Conservation (phyloP, 2,329 filamentous ascomycete genomes). For the Penicillium sp. region DNA sequence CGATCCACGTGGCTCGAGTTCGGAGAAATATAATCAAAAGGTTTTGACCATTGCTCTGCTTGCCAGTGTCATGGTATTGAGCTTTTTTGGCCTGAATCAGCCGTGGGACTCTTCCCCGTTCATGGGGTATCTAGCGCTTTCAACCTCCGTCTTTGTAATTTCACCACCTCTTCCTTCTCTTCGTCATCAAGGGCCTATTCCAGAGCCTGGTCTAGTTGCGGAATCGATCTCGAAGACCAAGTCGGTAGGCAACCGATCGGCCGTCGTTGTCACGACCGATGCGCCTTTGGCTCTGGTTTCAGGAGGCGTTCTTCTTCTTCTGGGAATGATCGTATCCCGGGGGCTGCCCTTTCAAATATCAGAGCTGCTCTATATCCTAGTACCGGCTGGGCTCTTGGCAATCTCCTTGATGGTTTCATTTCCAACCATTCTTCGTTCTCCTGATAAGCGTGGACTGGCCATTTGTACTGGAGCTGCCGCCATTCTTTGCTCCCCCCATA, state of each 20-base stretch:
- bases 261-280: slow-evolving; percentile 22
- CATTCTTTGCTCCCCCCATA: slow-evolving; percentile 31
- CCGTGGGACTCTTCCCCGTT: slow-evolving; percentile 39
- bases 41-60: slow-evolving; percentile 28
- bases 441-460: slow-evolving; percentile 34
- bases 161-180: slow-evolving; percentile 46
- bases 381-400: slow-evolving; percentile 27
- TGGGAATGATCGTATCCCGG: slow-evolving; percentile 24
- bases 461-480: slow-evolving; percentile 27
- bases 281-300: slow-evolving; percentile 30
- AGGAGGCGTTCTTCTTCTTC: slow-evolving; percentile 27
- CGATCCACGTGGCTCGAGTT: slow-evolving; percentile 8
- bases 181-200: slow-evolving; percentile 18
- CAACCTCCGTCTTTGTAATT: slow-evolving; percentile 47
- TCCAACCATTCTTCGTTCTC: slow-evolving; percentile 27
- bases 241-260: slow-evolving; percentile 6
- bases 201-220: slow-evolving; percentile 25
- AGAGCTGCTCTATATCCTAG: slow-evolving; percentile 26
- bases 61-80: slow-evolving; percentile 21
- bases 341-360: slow-evolving; percentile 20
- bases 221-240: slow-evolving; percentile 19
- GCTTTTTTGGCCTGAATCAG: slow-evolving; percentile 31
- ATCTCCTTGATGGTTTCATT: slow-evolving; percentile 27
- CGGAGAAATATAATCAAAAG: slow-evolving; percentile 29
- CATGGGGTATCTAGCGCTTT: slow-evolving; percentile 50